Conservation (phyloP, 2,329 filamentous ascomycete species). For the Paecilomyces dactylethromorphus region DNA sequence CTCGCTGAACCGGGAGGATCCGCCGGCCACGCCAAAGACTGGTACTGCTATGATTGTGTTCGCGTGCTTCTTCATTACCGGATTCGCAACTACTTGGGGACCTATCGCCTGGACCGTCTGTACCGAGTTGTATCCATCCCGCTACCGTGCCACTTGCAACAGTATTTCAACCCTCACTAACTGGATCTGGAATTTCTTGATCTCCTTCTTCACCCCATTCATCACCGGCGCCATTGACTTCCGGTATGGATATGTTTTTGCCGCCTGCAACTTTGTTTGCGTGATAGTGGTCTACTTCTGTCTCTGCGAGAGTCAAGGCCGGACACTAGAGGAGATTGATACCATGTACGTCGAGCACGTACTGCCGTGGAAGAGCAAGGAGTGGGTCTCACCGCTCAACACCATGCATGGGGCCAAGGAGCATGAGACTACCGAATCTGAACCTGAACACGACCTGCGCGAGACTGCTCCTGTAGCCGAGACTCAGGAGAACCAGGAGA, state of each 20-base stretch:
- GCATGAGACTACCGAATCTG: neutral
- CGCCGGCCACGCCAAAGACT: conserved; percentile 39
- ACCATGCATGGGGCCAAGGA: neutral
- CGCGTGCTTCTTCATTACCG: conserved; percentile 67
- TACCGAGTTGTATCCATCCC: conserved; percentile 39
- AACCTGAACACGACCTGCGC: neutral
- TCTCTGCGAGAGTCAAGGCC: conserved; percentile 65
- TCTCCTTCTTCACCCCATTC: conserved; percentile 75
- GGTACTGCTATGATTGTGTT: conserved; percentile 66
- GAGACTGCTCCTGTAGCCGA: neutral
- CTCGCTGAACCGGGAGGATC: conserved; percentile 31
- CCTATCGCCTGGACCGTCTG: conserved; percentile 47
- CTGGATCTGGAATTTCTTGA: conserved; percentile 71
- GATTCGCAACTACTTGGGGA: conserved; percentile 66
- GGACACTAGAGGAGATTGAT: conserved; percentile 72
- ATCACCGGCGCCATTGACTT: conserved; percentile 68
- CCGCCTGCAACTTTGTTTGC: conserved; percentile 61
- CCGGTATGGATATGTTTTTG: conserved; percentile 72
- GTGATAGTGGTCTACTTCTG: conserved; percentile 69
- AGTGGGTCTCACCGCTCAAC: conserved; percentile 36
- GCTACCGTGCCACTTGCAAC: conserved; percentile 65
- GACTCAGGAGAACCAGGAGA: neutral
- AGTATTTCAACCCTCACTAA: conserved; percentile 71
- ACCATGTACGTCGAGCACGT: conserved; percentile 66
- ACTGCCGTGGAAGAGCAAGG: conserved; percentile 55